Evolutionary conservation across 2,329 filamentous ascomycete species (phyloP).

Genomic region (Fusarium metavorans): DNA sequence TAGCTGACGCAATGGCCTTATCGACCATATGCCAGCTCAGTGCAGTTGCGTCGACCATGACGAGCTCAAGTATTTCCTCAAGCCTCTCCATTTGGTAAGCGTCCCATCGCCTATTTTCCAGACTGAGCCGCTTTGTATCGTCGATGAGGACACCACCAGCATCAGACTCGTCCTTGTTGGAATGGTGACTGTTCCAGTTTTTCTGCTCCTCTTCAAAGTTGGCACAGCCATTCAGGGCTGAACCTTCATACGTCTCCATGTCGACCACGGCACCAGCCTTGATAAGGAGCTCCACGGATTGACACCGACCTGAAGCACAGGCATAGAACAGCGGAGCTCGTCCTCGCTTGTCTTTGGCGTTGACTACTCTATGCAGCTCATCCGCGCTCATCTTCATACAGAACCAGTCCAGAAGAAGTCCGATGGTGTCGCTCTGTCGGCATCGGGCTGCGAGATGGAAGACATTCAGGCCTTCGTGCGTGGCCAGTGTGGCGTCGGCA

Average conservation of each 20-base stretch:
- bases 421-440: conserved; percentile 49
- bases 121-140: neutral
- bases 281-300: neutral
- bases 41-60: neutral
- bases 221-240: neutral
- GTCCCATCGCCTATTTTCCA: neutral
- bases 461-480: conserved; percentile 49
- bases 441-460: conserved; percentile 54
- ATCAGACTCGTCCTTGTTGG: neutral
- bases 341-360: neutral
- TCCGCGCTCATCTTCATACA: neutral
- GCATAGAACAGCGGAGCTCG: conserved; percentile 41
- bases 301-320: conserved; percentile 26
- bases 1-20: conserved; percentile 4
- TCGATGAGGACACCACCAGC: neutral
- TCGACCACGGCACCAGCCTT: neutral
- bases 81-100: neutral
- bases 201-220: neutral
- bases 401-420: conserved; percentile 38
- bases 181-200: neutral
- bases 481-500: conserved; percentile 48
- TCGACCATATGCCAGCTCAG: neutral
- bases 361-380: neutral
- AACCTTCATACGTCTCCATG: neutral
- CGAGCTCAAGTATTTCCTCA: neutral